Percentiles rank a stretch among this genome's conserved stretches.
These are phyloP conservation scores for Talaromyces borbonicus DNA, from an alignment of 495 filamentous ascomycete genomes.

Conservation along the genomic window DNA sequence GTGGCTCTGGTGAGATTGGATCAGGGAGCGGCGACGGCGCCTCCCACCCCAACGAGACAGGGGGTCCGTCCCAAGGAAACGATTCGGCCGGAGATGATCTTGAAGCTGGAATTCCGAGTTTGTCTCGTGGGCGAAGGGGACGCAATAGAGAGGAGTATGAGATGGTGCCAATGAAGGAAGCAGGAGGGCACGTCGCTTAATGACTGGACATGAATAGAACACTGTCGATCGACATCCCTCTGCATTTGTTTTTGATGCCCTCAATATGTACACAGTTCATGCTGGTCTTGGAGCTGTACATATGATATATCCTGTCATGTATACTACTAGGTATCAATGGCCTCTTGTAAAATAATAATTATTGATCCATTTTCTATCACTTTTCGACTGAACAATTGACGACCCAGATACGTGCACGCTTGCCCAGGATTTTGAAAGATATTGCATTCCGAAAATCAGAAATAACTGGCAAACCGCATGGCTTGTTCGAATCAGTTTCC, in stretches of 20 bases:
- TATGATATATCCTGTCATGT: conserved; percentile 4
- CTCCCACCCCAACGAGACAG: conserved; percentile 14
- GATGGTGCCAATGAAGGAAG: conserved; percentile 59
- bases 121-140: conserved; percentile 29
- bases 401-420: too few relatives aligned
- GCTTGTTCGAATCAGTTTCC: too few relatives aligned
- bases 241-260: not conserved
- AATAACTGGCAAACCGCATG: too few relatives aligned
- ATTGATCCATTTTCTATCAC: not conserved
- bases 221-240: not conserved
- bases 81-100: conserved; percentile 12
- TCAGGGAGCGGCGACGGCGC: conserved; percentile 8
- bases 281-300: not conserved
- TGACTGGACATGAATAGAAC: conserved; percentile 1
- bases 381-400: not conserved
- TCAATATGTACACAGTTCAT: not conserved
- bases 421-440: too few relatives aligned
- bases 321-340: too few relatives aligned
- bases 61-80: conserved; percentile 18
- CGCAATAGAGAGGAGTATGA: conserved; percentile 58
- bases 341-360: too few relatives aligned
- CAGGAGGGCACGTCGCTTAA: conserved; percentile 16
- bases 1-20: conserved; percentile 14
- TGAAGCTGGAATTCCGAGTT: conserved; percentile 7
- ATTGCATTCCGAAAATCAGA: too few relatives aligned